Evolutionary conservation across 176 grass and related monocot genomes (phyloP), one percentile per base, ranked within the genome.

Genomic region (Juncus effusus): DNA sequence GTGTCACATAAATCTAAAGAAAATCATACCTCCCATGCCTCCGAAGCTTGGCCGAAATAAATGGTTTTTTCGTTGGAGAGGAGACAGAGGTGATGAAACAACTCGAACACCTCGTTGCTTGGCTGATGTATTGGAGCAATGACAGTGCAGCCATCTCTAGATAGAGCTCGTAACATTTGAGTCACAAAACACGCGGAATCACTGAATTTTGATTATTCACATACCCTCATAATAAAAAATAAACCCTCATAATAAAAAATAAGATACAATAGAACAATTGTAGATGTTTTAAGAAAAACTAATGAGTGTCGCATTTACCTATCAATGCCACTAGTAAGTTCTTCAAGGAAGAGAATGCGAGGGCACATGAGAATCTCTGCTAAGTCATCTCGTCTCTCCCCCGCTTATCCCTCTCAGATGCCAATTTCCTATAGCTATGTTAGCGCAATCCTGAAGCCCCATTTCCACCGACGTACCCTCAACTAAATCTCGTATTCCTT

Each of bases 331-430:
- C 85, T 89, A 0, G 90, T 94, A 6, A 85, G 90, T 40, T 94
- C 90, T 37, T 94, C 90, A 42, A 94, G 76, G 69, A 94, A 94
- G 54, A 94, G 79, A 60, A 94, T 36, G 58, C 90, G 77, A 10
- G 90, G 90, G 57, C 90, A 77, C 90, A 83, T 94, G 36, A 94
- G 79, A 67, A 94, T 94, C 79, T 94, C 85, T 94, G 76, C 89
- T 94, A 64, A 94, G 84, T 49, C 89, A 74, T 79, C 89, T 82
- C 85, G 84, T 94, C 82, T 94, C 89, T 2, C 89, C 89, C 0
- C 89, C 89, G 10, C 89, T 94, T 54, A 94, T 63, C 40, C 89
- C 89, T 5, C 89, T 77, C 3, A 94, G 76, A 65, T 94, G 89
- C 89, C 89, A 94, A 8, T 89, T 94, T 36, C 89, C 89, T 6